Conservation (phyloP, 148 eudicot species). For the Amaranthus palmeri region DNA sequence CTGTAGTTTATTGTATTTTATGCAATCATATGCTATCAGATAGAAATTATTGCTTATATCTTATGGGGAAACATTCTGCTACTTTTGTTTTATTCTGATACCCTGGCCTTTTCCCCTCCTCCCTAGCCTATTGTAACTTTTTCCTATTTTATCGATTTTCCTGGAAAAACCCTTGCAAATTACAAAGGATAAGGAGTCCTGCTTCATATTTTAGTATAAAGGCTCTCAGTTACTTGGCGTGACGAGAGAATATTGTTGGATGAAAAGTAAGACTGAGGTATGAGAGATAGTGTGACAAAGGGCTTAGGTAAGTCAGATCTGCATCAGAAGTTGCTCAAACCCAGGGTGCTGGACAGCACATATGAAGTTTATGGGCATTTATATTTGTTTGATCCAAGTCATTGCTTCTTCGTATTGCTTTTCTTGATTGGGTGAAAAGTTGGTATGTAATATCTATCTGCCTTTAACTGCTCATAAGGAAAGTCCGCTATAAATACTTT, state of each 20-base stretch:
- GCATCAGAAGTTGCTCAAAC: too few species aligned
- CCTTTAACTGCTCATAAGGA: too few species aligned
- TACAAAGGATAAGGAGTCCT: neutral
- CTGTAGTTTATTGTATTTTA: neutral
- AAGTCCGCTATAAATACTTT: too few species aligned
- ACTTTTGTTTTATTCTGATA: neutral
- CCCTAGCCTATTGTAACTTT: neutral
- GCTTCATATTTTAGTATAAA: neutral
- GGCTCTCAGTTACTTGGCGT: neutral
- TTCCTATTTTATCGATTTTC: neutral
- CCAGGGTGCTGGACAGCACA: too few species aligned
- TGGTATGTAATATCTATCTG: too few species aligned
- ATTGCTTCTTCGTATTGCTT: too few species aligned
- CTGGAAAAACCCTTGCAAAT: neutral
- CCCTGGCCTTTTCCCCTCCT: neutral
- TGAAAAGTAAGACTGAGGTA: neutral
- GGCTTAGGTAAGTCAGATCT: too few species aligned
- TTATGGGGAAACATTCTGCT: too few species aligned
- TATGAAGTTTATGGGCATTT: too few species aligned
- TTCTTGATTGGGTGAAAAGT: too few species aligned
- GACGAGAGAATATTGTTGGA: neutral
- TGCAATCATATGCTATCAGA: neutral
- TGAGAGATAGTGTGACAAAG: neutral
- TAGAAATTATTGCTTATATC: neutral
- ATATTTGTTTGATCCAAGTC: too few species aligned